Base-by-base conservation (phyloP, 1,139 yeast genomes). In the Insectozyma bohioensis region DNA sequence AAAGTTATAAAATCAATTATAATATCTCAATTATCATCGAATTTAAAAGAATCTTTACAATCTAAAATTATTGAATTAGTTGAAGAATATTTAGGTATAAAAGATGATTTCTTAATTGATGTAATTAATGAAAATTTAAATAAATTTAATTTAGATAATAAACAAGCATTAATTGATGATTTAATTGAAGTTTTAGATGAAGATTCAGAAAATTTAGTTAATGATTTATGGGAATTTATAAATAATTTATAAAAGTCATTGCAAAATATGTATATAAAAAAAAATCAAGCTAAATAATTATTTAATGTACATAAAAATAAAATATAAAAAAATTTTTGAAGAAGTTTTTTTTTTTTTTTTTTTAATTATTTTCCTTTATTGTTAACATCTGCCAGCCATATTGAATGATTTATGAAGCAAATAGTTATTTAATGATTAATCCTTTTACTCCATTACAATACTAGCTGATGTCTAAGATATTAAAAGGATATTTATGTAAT, bases 151-250 rank as follows among this genome's bases (percentile, higher is more conserved):
- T 49, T 62, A 11, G 39, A 41, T 4, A 48, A 52, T 2, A 61
- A 60, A 30, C 43, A 54, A 3, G 58, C 50, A 11, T 58, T 76
- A 31, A 42, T 66, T 11, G 52, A 54, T 6, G 83, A 76, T 39
- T 57, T 78, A 31, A 51, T 53, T 6, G 80, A 78, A 42, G 72
- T 79, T 1, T 53, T 75, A 25, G 80, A 78, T 39, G 81, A 77
- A 23, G 83, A 78, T 49, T 72, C 81, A 1, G 52, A 47, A n/a
- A 54, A 51, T 12, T 64, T 74, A 32, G 70, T 68, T 2, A 61
- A 68, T 15, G 67, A 63, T 34, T 48, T 66, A 28, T 59, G 56
- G 51, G 40, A 43, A n/a, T 61, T 36, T 39, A 49, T 60, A 9
- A 21, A 30, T 26, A 30, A 22, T 6, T 9, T 24, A 10, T 13